These are phyloP conservation scores for Fusarium sp. DNA, from an alignment of 2,329 filamentous ascomycete species.

Conservation along the genomic window DNA sequence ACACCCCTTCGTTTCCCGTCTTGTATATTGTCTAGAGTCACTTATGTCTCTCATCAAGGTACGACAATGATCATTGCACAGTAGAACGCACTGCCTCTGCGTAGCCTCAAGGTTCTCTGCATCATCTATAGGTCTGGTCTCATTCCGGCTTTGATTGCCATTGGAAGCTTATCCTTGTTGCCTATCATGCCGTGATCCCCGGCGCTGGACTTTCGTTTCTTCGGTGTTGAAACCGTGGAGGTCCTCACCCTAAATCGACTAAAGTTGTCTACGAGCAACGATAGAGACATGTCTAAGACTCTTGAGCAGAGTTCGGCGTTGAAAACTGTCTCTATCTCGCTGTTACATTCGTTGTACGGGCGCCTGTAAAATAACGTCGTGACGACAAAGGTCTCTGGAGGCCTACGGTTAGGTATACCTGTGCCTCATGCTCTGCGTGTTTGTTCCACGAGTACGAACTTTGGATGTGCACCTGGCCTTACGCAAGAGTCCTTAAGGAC, in stretches of 20 bases:
- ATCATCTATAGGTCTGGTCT: slow-evolving; percentile 34
- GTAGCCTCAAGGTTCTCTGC: slow-evolving; percentile 34
- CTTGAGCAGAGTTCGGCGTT: slow-evolving; percentile 2
- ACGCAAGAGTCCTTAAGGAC: neutral
- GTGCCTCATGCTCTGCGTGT: slow-evolving; percentile 14
- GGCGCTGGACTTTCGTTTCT: slow-evolving; percentile 12
- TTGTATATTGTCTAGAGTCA: slow-evolving; percentile 33
- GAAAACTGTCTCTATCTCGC: neutral
- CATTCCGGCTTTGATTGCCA: slow-evolving; percentile 4
- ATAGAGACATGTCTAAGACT: slow-evolving; percentile 30
- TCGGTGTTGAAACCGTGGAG: slow-evolving; percentile 3
- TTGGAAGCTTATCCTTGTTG: slow-evolving; percentile 9
- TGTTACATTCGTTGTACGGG: slow-evolving; percentile 11
- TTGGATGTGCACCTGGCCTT: slow-evolving; percentile 15
- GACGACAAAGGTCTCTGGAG: slow-evolving; percentile 20
- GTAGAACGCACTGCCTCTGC: slow-evolving; percentile 25
- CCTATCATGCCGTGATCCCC: slow-evolving; percentile 25
- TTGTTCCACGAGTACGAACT: slow-evolving; percentile 33
- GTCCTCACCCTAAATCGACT: neutral
- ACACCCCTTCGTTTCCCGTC: slow-evolving; percentile 40
- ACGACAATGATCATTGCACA: slow-evolving; percentile 5
- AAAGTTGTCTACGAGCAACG: neutral
- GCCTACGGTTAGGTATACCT: slow-evolving; percentile 24
- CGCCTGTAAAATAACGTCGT: slow-evolving; percentile 10
- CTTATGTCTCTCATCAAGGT: slow-evolving; percentile 29